A percentile compares a stretch with the other conserved stretches of the same genome.
phyloP scores from a whole-genome alignment of 2,329 filamentous ascomycete genomes.

The Claviceps quebecensis region DNA sequence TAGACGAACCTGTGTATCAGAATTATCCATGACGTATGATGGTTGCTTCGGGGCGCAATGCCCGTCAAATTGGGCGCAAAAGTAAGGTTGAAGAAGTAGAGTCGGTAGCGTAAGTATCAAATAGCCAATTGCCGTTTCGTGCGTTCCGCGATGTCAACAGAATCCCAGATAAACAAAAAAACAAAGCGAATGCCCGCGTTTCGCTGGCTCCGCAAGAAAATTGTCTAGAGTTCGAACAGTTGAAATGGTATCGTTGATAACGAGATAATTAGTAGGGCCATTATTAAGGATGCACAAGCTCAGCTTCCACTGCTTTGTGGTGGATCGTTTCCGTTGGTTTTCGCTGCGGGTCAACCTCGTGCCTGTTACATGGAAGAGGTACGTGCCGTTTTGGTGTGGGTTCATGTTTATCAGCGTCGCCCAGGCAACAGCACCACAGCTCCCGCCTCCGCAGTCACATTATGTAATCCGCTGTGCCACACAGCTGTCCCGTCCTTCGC shows the following conservation, averaged over 20 bases:
- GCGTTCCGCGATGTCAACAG: slow-evolving; percentile 14
- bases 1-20: slow-evolving; percentile 18
- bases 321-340: neutral
- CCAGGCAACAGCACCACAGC: slow-evolving; percentile 2
- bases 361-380: too few relatives aligned
- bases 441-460: too few relatives aligned
- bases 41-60: slow-evolving; percentile 9
- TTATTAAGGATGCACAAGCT: neutral
- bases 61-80: neutral
- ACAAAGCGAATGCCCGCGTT: neutral
- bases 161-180: slow-evolving; percentile 10
- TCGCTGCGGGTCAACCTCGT: too few relatives aligned
- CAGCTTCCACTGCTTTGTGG: neutral
- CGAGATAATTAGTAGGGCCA: neutral
- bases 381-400: neutral
- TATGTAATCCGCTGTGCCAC: neutral
- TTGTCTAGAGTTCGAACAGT: neutral
- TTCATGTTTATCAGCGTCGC: slow-evolving; percentile 7
- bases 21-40: slow-evolving; percentile 17
- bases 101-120: slow-evolving; percentile 14
- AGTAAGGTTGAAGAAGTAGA: neutral
- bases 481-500: neutral
- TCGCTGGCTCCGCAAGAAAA: neutral
- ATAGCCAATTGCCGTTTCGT: slow-evolving; percentile 23
- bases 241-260: neutral